Conservation (phyloP, 306 rosid species). For the Gillenia trifoliata region DNA sequence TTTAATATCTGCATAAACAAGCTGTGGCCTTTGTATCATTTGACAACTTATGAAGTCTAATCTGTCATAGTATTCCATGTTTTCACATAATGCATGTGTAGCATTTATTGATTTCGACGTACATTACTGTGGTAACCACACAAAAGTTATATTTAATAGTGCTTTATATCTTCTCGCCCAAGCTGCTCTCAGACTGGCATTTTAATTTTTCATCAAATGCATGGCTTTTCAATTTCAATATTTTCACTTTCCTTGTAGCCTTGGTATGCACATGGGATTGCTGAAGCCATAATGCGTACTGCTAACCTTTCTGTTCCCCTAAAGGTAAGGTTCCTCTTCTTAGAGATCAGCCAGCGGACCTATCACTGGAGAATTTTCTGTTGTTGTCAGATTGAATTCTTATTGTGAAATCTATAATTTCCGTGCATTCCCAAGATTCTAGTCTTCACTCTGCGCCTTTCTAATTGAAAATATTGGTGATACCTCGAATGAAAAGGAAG, state of each 20-base stretch:
- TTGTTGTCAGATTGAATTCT: not conserved
- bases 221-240: slow-evolving; percentile 5
- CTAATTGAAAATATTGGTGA: not conserved
- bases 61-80: not conserved
- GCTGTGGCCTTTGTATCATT: not conserved
- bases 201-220: not conserved
- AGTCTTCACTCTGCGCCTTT: not conserved
- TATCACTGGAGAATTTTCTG: not conserved
- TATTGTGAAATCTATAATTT: not conserved
- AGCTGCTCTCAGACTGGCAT: not conserved
- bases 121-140: not conserved
- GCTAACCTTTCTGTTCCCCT: slow-evolving; percentile 95
- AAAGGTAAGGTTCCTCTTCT: slow-evolving; percentile 53
- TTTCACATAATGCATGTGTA: not conserved
- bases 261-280: slow-evolving; percentile 99
- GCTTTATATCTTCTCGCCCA: not conserved
- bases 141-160: not conserved
- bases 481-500: not conserved
- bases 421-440: not conserved
- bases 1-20: not conserved
- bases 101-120: not conserved
- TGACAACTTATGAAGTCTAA: not conserved
- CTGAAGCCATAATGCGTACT: slow-evolving; percentile 95
- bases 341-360: not conserved
- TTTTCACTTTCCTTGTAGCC: slow-evolving; percentile 52